Base-by-base conservation (phyloP, 2,329 filamentous ascomycete genomes). In the Penicillium griseofulvum region DNA sequence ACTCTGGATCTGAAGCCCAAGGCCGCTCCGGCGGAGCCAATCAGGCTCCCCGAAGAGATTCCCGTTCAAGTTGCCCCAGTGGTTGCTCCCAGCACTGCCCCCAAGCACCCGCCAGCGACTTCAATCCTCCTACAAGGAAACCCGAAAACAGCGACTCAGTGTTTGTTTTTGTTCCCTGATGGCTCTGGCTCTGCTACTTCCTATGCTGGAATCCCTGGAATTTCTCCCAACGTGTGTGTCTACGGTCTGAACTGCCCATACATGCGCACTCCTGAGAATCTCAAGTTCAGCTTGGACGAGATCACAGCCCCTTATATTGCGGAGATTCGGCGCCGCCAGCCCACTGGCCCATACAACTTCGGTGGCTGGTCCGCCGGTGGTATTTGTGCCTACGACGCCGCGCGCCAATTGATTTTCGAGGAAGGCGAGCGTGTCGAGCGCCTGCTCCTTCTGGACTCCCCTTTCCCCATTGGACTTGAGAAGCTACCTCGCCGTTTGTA, bases 321-420 rank as follows among this genome's bases (percentile, higher is more conserved):
- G 6, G 78, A 80, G 54, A 74, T 81, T 33, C 75, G 73, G 4
- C 74, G 75, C n/a, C 71, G 78, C 24, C 76, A 82, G 58, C 75
- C 78, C 5, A 69, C 71, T 12, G 76, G 78, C 0, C 85, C 87
- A 0, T 90, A 89, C 71, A 80, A 81, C 48, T 73, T 91, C 1
- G 82, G 84, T 16, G 89, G 89, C 24, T 91, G 88, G 88, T 89
- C 84, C n/a, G 88, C 87, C 1, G 89, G 88, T 26, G 88, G 88
- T 34, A 86, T 90, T 45, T 85, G 87, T 56, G 87, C 87, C 39
- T 90, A 83, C 65, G 85, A 88, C 62, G 84, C 85, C 10, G 81
- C 84, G 61, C 81, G 81, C 51, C 82, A 87, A 59, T 78, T 89
- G 16, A 79, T 79, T 55, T 62, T 70, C 47, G 78, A 80, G 58